A percentile compares a stretch with the other conserved stretches of the same genome.
Evolutionary conservation across 1,284 basidiomycete genomes (phyloP).

Genomic region (Cerrena zonata): DNA sequence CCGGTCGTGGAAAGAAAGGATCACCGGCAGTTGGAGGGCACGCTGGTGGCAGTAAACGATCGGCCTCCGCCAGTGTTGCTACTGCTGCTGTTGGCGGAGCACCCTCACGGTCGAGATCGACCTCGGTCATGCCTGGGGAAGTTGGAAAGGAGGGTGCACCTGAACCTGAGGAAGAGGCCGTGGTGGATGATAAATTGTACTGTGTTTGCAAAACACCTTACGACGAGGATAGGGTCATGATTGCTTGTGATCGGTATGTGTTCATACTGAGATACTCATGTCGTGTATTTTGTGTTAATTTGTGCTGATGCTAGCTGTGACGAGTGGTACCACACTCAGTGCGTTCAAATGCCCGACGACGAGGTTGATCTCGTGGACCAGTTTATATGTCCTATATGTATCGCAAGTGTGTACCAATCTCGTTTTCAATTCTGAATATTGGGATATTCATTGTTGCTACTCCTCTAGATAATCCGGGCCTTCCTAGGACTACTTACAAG

Average conservation of each 20-base stretch:
- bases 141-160: slow-evolving; percentile 41
- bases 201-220: slow-evolving; percentile 79
- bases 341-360: slow-evolving; percentile 70
- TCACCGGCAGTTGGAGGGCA: slow-evolving; percentile 11
- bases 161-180: slow-evolving; percentile 50
- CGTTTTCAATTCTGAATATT: too few species aligned
- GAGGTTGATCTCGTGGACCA: slow-evolving; percentile 80
- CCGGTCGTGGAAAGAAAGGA: slow-evolving; percentile 27
- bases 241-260: slow-evolving; percentile 78
- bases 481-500: slow-evolving; percentile 72
- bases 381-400: slow-evolving; percentile 76
- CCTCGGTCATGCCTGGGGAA: slow-evolving; percentile 57
- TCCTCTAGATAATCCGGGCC: slow-evolving; percentile 50
- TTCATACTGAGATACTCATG: neutral
- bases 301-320: slow-evolving; percentile 57
- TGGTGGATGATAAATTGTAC: slow-evolving; percentile 72
- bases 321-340: slow-evolving; percentile 83
- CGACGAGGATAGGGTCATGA: slow-evolving; percentile 79
- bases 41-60: slow-evolving; percentile 24
- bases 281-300: slow-evolving; percentile 2
- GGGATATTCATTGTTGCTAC: neutral
- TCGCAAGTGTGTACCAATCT: slow-evolving; percentile 49
- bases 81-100: slow-evolving; percentile 26
- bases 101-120: slow-evolving; percentile 57
- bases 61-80: slow-evolving; percentile 20